phyloP scores from a whole-genome alignment of 768 basidiomycete species.

The Hericium erinaceus region DNA sequence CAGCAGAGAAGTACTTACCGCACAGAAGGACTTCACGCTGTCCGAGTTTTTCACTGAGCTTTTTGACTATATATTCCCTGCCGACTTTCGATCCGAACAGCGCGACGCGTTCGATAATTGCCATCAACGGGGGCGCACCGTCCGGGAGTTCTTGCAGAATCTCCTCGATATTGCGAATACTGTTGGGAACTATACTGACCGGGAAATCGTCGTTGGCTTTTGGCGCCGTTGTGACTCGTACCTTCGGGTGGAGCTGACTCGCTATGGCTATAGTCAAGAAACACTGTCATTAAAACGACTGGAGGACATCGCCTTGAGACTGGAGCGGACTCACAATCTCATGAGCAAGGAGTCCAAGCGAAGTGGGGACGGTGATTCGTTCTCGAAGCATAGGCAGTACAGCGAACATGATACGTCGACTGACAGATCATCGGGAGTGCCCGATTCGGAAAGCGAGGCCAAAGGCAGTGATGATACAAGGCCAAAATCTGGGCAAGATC shows the following conservation, averaged over 20 bases:
- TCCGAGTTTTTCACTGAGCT: background rate
- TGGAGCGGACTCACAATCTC: background rate
- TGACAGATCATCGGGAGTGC: background rate
- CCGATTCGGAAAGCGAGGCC: no score
- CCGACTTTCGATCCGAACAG: background rate
- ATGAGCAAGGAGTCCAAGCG: background rate
- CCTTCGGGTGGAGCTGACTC: background rate
- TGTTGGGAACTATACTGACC: background rate
- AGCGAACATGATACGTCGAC: background rate
- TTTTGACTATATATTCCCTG: background rate
- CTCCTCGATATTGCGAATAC: background rate
- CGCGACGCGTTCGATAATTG: background rate
- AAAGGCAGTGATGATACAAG: background rate
- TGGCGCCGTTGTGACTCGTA: background rate
- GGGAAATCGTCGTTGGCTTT: background rate
- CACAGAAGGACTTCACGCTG: background rate
- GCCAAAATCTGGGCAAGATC: background rate
- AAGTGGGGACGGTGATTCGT: background rate
- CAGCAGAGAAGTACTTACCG: background rate
- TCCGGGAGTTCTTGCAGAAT: background rate
- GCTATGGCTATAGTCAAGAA: background rate
- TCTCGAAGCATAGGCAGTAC: background rate
- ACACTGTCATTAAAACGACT: background rate
- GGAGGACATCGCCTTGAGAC: background rate
- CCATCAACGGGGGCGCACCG: background rate